These are phyloP conservation scores for Fraxinus sp. DNA, from an alignment of 305 asterid genomes.

Conservation along the genomic window DNA sequence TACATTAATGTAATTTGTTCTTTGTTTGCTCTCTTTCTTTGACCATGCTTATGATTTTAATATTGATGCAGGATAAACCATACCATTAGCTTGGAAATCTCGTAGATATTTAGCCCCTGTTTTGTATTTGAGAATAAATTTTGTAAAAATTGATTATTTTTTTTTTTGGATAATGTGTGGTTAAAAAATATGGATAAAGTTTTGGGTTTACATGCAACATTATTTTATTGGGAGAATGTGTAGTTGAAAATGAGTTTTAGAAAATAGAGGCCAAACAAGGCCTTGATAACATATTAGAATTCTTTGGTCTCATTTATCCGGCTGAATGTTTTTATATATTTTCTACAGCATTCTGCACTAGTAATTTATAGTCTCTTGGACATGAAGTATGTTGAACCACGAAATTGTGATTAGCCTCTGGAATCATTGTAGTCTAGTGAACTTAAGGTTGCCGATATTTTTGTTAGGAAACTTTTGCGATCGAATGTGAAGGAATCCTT, in stretches of 20 bases:
- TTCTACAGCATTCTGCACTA: background rate
- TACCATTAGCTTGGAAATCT: background rate
- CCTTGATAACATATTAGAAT: background rate
- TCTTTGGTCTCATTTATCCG: background rate
- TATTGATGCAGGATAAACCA: background rate
- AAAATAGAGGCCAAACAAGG: background rate
- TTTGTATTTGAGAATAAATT: too few species aligned
- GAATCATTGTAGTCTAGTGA: background rate
- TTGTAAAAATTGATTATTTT: too few species aligned
- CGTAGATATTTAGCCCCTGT: background rate
- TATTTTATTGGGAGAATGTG: background rate
- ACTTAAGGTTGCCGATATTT: background rate
- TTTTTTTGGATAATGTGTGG: too few species aligned
- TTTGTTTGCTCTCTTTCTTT: background rate
- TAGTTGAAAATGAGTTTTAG: too few species aligned
- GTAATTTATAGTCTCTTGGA: background rate
- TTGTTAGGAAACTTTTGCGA: constrained; percentile 18
- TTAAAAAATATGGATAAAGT: background rate
- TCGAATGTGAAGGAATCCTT: constrained; percentile 28
- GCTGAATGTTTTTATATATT: background rate
- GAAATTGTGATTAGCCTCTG: background rate
- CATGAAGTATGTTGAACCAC: background rate
- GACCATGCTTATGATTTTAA: background rate
- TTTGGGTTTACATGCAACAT: background rate
- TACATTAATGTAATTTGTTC: background rate